Evolutionary conservation across 371 early-diverging fungal species (phyloP).

Genomic region (Dichotomocladium elegans): DNA sequence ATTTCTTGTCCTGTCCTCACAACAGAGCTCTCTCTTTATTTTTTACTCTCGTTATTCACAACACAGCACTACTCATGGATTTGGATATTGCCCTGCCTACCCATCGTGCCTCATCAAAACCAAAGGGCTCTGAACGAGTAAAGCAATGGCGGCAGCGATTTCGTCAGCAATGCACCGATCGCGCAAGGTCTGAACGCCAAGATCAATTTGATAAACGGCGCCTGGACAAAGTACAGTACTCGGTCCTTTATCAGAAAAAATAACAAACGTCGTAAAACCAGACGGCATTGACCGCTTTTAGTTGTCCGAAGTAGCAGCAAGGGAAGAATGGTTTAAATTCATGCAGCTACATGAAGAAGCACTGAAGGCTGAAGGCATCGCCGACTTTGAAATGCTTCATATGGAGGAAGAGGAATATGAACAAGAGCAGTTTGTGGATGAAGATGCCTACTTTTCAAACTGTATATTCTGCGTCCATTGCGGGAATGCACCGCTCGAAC

Average conservation of each 20-base stretch:
- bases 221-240: conserved; percentile 3
- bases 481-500: background rate
- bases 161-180: conserved; percentile 7
- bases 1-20: no score
- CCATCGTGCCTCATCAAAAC: background rate
- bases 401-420: background rate
- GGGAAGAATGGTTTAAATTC: conserved; percentile 10
- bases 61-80: no score
- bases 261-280: no score
- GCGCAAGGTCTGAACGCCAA: conserved; percentile 1
- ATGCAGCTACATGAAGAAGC: conserved; percentile 10
- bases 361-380: conserved; percentile 4
- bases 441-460: background rate
- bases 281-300: background rate
- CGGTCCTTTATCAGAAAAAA: no score
- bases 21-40: no score
- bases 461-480: background rate
- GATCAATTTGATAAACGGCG: conserved; percentile 1
- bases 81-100: no score
- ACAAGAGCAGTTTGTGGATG: background rate
- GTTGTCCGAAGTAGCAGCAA: background rate
- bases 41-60: no score
- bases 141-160: conserved; percentile 7
- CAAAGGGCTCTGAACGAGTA: background rate
- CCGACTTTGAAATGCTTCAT: conserved; percentile 1